Evolutionary conservation across 345 rosid species (phyloP).

Genomic region (Alliaria petiolata): DNA sequence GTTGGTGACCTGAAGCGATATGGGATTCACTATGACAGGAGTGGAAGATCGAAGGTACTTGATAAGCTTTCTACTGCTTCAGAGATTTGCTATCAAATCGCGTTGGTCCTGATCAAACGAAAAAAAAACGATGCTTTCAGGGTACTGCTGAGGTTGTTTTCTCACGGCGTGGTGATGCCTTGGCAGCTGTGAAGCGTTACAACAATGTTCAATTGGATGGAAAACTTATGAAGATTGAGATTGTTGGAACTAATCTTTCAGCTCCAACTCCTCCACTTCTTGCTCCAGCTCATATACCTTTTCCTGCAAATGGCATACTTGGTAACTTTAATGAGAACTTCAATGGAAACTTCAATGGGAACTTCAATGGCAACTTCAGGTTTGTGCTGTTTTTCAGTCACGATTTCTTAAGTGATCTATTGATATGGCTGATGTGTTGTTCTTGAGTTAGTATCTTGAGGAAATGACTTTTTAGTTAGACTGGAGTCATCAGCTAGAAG

Average conservation of each 20-base stretch:
- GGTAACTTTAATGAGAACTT: slow-evolving; percentile 32
- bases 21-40: slow-evolving; percentile 61
- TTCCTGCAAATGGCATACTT: slow-evolving; percentile 33
- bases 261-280: slow-evolving; percentile 31
- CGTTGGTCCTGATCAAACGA: neutral
- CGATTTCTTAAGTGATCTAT: neutral
- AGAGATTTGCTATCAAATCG: neutral
- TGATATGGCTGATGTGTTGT: neutral
- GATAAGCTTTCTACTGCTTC: slow-evolving; percentile 7
- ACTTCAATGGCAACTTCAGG: slow-evolving; percentile 28
- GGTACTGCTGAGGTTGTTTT: slow-evolving; percentile 74
- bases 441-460: neutral
- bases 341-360: slow-evolving; percentile 20
- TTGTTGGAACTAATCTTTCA: slow-evolving; percentile 46
- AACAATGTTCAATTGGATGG: slow-evolving; percentile 72
- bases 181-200: slow-evolving; percentile 66
- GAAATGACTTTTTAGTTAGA: neutral
- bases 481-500: neutral
- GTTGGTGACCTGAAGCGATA: slow-evolving; percentile 66
- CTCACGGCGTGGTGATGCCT: slow-evolving; percentile 46
- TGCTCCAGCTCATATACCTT: slow-evolving; percentile 30
- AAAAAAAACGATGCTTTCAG: slow-evolving; percentile 35
- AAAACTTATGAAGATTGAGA: slow-evolving; percentile 65
- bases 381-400: neutral
- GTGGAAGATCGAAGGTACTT: slow-evolving; percentile 75